Evolutionary conservation across 2,329 filamentous ascomycete species (phyloP).

Genomic region (Sclerotinia borealis): DNA sequence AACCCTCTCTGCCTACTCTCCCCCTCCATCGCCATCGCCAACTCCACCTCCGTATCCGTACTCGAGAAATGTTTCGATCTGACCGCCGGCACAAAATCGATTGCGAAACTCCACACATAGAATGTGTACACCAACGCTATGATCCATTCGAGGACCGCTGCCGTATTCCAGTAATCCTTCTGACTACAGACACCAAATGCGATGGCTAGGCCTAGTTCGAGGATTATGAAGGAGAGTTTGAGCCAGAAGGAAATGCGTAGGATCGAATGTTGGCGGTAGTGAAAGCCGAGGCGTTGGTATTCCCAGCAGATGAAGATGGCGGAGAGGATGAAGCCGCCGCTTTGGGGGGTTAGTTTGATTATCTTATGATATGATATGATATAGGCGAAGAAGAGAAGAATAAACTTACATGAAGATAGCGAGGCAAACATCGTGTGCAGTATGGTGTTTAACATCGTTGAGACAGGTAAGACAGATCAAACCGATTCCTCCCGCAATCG

Average conservation of each 20-base stretch:
- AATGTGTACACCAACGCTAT: slow-evolving; percentile 82
- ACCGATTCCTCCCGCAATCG: slow-evolving; percentile 68
- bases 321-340: slow-evolving; percentile 71
- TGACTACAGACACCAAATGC: slow-evolving; percentile 60
- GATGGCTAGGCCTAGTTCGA: slow-evolving; percentile 69
- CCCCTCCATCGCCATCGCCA: slow-evolving; percentile 15
- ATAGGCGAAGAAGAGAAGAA: too few species aligned
- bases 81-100: slow-evolving; percentile 75
- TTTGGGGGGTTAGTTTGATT: background rate
- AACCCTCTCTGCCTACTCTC: slow-evolving; percentile 7
- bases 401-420: slow-evolving; percentile 53
- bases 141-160: slow-evolving; percentile 72
- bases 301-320: slow-evolving; percentile 87
- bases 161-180: slow-evolving; percentile 50
- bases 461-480: slow-evolving; percentile 78
- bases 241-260: slow-evolving; percentile 78
- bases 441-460: slow-evolving; percentile 62
- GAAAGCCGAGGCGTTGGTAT: slow-evolving; percentile 77
- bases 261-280: slow-evolving; percentile 68
- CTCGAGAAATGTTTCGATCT: slow-evolving; percentile 17
- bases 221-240: slow-evolving; percentile 77
- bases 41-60: slow-evolving; percentile 25
- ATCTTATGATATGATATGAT: too few species aligned
- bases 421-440: slow-evolving; percentile 68
- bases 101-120: slow-evolving; percentile 78